Evolutionary conservation across 805 yeast genomes (phyloP).

Genomic region (Barnettozyma botsteinii): DNA sequence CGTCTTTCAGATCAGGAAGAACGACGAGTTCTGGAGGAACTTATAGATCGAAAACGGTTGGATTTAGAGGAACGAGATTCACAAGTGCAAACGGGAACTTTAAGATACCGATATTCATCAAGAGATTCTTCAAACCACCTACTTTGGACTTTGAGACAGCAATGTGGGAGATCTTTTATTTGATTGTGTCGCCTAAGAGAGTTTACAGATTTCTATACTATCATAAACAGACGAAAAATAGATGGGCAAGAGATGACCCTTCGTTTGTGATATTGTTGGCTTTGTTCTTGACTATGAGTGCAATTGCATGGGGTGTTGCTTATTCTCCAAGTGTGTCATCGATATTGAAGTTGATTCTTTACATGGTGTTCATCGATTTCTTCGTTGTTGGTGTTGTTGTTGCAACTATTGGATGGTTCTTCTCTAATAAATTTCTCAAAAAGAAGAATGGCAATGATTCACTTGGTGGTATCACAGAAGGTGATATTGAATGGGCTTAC

Average conservation of each 20-base stretch:
- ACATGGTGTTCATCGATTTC: slow-evolving; percentile 85
- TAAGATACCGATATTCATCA: slow-evolving; percentile 31
- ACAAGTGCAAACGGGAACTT: slow-evolving; percentile 12
- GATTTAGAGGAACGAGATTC: slow-evolving; percentile 6
- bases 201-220: slow-evolving; percentile 79
- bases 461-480: slow-evolving; percentile 29
- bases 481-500: slow-evolving; percentile 80
- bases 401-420: slow-evolving; percentile 68
- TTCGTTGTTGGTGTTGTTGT: slow-evolving; percentile 61
- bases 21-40: slow-evolving; percentile 8
- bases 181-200: slow-evolving; percentile 69
- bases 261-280: slow-evolving; percentile 72
- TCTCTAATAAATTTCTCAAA: slow-evolving; percentile 61
- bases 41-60: slow-evolving; percentile 8
- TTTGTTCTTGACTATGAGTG: slow-evolving; percentile 61
- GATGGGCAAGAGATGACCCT: slow-evolving; percentile 91
- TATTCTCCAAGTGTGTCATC: slow-evolving; percentile 61
- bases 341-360: slow-evolving; percentile 59
- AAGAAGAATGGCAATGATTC: slow-evolving; percentile 25
- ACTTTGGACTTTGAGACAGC: slow-evolving; percentile 91
- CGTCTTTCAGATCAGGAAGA: slow-evolving; percentile 23
- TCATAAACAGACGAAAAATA: slow-evolving; percentile 70
- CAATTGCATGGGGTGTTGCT: slow-evolving; percentile 86
- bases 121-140: slow-evolving; percentile 60
- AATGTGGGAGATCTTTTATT: slow-evolving; percentile 79